Percentiles rank a stretch among this genome's conserved stretches.
phyloP scores from a whole-genome alignment of 2,329 filamentous ascomycete genomes.

The Blastomyces percursus region DNA sequence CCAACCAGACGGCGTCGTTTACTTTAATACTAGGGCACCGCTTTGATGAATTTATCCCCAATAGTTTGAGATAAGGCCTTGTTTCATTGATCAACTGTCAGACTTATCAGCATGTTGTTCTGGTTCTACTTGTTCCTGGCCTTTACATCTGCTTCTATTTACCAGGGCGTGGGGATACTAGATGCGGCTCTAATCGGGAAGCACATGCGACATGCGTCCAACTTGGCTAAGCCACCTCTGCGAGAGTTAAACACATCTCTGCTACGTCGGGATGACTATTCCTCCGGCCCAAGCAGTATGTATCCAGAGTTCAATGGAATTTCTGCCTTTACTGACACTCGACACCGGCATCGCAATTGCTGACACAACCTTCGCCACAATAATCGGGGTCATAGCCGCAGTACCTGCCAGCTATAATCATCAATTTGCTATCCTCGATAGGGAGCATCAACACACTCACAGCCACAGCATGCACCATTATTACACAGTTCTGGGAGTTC shows the following conservation, averaged over 20 bases:
- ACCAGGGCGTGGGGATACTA: not conserved
- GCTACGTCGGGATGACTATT: not conserved
- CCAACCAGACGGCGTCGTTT: not conserved
- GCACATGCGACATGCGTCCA: not conserved
- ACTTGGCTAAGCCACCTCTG: not conserved
- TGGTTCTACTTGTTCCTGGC: not conserved
- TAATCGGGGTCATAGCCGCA: conserved; percentile 14
- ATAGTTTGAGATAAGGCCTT: not conserved
- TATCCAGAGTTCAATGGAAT: not conserved
- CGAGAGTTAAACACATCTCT: not conserved
- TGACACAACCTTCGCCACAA: conserved; percentile 18
- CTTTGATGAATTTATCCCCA: not conserved
- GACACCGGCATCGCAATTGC: conserved; percentile 31
- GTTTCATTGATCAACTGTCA: not conserved
- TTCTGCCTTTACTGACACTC: conserved; percentile 17
- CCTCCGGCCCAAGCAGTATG: not conserved
- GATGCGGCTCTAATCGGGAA: not conserved
- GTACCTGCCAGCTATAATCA: conserved; percentile 1
- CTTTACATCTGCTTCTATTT: not conserved
- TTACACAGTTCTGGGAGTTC: conserved; percentile 14
- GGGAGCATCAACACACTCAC: not conserved
- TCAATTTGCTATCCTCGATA: not conserved
- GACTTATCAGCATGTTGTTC: not conserved
- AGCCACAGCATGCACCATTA: conserved; percentile 2
- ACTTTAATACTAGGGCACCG: not conserved